Percentiles rank a stretch among this genome's conserved stretches.
Evolutionary conservation across 257 asterid genomes (phyloP).

Genomic region (Cruciata laevipes): DNA sequence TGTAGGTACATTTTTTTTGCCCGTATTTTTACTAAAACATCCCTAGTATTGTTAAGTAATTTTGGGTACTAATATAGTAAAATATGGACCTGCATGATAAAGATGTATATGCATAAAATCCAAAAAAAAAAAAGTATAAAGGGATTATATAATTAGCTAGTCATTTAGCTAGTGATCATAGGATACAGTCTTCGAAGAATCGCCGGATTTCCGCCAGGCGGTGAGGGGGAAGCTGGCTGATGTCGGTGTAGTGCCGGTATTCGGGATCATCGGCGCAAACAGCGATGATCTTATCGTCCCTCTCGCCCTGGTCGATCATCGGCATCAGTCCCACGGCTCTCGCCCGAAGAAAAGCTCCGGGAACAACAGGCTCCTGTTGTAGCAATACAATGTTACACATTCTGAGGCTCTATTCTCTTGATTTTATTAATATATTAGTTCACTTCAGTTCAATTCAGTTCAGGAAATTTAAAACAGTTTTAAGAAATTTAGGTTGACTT

Average conservation of each 20-base stretch:
- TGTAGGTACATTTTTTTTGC: no score
- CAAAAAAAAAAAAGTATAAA: background rate
- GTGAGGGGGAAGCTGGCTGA: slow-evolving; percentile 89
- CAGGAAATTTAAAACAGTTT: no score
- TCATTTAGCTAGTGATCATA: background rate
- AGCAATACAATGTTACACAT: background rate
- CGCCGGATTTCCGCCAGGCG: slow-evolving; percentile 89
- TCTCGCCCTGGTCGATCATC: slow-evolving; percentile 97
- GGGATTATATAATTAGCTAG: no score
- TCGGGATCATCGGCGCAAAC: slow-evolving; percentile 98
- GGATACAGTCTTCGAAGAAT: slow-evolving; percentile 93
- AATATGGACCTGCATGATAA: no score
- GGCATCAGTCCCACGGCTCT: slow-evolving; percentile 96
- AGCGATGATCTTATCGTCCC: slow-evolving; percentile 92
- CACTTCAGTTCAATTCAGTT: no score
- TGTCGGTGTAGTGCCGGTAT: slow-evolving; percentile 78
- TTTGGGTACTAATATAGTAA: no score
- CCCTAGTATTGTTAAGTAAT: no score
- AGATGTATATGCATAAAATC: no score
- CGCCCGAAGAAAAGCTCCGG: slow-evolving; percentile 93
- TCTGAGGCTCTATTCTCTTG: no score
- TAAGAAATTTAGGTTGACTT: no score
- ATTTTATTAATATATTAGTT: no score
- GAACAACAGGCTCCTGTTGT: slow-evolving; percentile 75
- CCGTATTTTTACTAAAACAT: no score